Evolutionary conservation across 1,284 basidiomycete species (phyloP).

Genomic region (Boletellus dicymbophilus): DNA sequence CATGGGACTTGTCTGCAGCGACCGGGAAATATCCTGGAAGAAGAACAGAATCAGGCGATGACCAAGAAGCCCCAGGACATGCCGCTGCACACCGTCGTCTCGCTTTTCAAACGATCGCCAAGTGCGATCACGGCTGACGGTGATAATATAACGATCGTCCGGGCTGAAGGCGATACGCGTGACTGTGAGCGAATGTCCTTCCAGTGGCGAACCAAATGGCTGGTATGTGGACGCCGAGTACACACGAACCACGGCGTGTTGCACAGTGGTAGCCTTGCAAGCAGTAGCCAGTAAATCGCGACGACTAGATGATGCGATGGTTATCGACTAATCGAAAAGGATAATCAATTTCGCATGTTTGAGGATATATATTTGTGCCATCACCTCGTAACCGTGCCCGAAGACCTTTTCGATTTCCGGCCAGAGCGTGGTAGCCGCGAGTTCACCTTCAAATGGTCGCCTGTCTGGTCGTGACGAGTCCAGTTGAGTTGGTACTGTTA

Average conservation of each 20-base stretch:
- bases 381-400: conserved; percentile 95
- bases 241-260: conserved; percentile 90
- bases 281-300: conserved; percentile 84
- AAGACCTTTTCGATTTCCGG: conserved; percentile 97
- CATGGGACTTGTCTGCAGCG: conserved; percentile 82
- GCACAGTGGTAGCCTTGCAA: conserved; percentile 84
- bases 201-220: conserved; percentile 68
- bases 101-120: conserved; percentile 82
- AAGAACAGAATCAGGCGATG: neutral
- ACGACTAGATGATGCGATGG: conserved; percentile 72
- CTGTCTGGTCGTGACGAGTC: conserved; percentile 33
- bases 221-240: conserved; percentile 76
- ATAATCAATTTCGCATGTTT: conserved; percentile 7
- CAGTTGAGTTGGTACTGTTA: conserved; percentile 18
- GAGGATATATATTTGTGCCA: conserved; percentile 9
- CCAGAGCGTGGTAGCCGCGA: conserved; percentile 90
- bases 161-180: conserved; percentile 90
- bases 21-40: conserved; percentile 58
- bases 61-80: neutral
- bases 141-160: conserved; percentile 77
- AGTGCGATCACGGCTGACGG: conserved; percentile 89
- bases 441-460: conserved; percentile 80
- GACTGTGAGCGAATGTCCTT: conserved; percentile 88
- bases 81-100: conserved; percentile 39
- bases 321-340: conserved; percentile 59